Percentiles rank a stretch among this genome's conserved stretches.
Evolutionary conservation across 176 grass and related monocot species (phyloP).

Genomic region (Oryza longistaminata): DNA sequence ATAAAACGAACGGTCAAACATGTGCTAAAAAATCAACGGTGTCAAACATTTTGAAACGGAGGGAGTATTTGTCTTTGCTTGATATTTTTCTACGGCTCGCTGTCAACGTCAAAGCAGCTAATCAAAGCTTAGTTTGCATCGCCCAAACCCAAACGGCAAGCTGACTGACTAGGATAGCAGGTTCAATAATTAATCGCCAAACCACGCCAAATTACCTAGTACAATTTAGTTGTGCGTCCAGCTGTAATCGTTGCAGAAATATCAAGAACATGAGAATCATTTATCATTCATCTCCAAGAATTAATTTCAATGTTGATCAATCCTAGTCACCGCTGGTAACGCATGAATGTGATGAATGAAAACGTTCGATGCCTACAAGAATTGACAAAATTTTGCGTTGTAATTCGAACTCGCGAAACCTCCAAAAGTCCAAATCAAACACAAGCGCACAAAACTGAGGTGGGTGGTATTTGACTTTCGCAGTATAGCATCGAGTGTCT

Average conservation of each 20-base stretch:
- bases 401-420: not conserved
- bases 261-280: not conserved
- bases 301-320: not conserved
- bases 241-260: not conserved
- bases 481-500: conserved; percentile 20
- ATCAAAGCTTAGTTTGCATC: not conserved
- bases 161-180: not conserved
- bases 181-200: not conserved
- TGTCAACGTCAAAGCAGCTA: conserved; percentile 14
- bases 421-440: not conserved
- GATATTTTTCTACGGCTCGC: not conserved
- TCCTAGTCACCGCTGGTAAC: not conserved
- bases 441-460: conserved; percentile 7
- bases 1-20: no score
- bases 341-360: not conserved
- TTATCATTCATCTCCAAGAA: not conserved
- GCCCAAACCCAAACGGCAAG: not conserved
- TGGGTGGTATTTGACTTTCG: conserved; percentile 31
- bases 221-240: not conserved
- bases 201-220: not conserved
- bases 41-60: no score
- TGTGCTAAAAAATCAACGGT: no score
- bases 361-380: not conserved
- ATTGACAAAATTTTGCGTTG: not conserved
- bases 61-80: not conserved